A percentile compares a stretch with the other conserved stretches of the same genome.
phyloP scores from a whole-genome alignment of 768 basidiomycete species.

The Mycena rosella region DNA sequence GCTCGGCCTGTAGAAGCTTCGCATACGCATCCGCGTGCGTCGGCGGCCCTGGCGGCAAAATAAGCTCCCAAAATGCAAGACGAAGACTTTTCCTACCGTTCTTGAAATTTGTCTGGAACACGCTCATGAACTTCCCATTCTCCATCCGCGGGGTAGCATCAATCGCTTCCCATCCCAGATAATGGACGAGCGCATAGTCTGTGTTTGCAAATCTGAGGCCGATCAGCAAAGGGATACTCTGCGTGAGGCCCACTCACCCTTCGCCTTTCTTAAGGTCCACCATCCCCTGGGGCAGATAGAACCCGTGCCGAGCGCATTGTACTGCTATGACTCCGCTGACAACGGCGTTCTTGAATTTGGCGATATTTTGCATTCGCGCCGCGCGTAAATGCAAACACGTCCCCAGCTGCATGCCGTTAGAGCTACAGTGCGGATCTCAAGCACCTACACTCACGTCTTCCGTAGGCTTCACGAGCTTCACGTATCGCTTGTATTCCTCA shows the following conservation, averaged over 20 bases:
- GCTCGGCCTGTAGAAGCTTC: constrained; percentile 2
- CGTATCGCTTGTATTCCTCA: neutral
- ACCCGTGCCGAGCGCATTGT: constrained; percentile 47
- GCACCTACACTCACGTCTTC: neutral
- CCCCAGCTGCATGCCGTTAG: neutral
- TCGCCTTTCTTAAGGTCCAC: constrained; percentile 25
- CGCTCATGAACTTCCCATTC: constrained; percentile 7
- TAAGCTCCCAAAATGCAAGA: neutral
- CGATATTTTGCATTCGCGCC: constrained; percentile 41
- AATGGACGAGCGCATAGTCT: constrained; percentile 10
- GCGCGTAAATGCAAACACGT: constrained; percentile 45
- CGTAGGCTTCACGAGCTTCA: neutral
- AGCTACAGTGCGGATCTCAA: no score
- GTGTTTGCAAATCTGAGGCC: constrained; percentile 9
- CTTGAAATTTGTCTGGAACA: constrained; percentile 7
- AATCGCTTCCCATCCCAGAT: neutral
- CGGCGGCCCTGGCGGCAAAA: constrained; percentile 1
- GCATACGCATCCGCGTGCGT: constrained; percentile 18
- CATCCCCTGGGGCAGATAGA: constrained; percentile 37
- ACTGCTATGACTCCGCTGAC: constrained; percentile 41
- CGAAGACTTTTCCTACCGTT: neutral
- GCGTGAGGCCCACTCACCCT: constrained; percentile 1
- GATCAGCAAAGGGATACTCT: no score
- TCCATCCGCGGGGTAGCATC: neutral
- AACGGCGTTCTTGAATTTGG: constrained; percentile 41